phyloP scores from a whole-genome alignment of 345 rosid genomes.

The Syzygium aqueum region DNA sequence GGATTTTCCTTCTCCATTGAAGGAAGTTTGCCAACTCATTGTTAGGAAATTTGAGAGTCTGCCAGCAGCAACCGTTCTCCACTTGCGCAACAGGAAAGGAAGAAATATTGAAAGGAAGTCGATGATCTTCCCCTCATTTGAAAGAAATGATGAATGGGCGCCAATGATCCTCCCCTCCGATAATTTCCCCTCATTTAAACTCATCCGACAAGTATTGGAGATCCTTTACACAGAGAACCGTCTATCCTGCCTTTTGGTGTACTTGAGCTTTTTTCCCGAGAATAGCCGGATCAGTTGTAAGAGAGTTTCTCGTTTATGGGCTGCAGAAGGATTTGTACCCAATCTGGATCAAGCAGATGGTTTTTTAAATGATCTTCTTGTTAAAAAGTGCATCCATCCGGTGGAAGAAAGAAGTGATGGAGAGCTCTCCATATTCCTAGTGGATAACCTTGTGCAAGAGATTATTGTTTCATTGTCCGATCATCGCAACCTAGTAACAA shows the following conservation, averaged over 20 bases:
- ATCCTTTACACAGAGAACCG: slow-evolving; percentile 18
- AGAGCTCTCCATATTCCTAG: slow-evolving; percentile 9
- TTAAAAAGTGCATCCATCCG: slow-evolving; percentile 15
- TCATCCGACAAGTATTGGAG: not conserved
- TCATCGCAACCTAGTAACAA: slow-evolving; percentile 13
- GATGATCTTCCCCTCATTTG: too few species aligned
- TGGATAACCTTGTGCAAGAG: slow-evolving; percentile 19
- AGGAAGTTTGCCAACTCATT: not conserved
- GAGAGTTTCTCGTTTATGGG: slow-evolving; percentile 21
- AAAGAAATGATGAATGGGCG: not conserved
- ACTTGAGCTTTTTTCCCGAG: slow-evolving; percentile 24
- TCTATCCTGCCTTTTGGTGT: slow-evolving; percentile 21
- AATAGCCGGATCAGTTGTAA: not conserved
- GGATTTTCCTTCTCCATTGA: not conserved
- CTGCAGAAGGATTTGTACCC: slow-evolving; percentile 17
- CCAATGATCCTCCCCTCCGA: not conserved
- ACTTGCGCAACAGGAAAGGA: too few species aligned
- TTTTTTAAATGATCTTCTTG: slow-evolving; percentile 18
- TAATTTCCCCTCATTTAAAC: not conserved
- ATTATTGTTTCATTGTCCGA: slow-evolving; percentile 10
- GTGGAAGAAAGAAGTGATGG: slow-evolving; percentile 10
- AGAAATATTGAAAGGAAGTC: too few species aligned
- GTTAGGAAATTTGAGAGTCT: not conserved
- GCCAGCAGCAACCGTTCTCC: not conserved
- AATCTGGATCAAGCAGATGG: slow-evolving; percentile 11